phyloP scores from a whole-genome alignment of 768 basidiomycete genomes.

The Clitopilus hobsonii region DNA sequence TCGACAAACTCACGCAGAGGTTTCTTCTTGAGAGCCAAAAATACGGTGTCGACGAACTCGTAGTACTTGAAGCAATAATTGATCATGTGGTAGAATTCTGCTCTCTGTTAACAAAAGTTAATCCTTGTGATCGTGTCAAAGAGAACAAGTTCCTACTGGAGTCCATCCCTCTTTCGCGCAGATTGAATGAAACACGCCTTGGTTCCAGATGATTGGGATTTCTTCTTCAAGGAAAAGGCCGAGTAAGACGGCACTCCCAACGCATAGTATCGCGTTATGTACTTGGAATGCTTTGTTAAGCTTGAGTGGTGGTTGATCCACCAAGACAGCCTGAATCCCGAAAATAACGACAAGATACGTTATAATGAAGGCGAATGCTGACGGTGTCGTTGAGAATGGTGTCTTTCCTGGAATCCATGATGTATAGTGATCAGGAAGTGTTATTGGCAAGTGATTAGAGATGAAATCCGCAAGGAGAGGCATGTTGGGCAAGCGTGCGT shows the following conservation, averaged over 20 bases:
- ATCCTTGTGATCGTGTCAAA: conserved; percentile 3
- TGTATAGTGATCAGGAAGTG: conserved; percentile 53
- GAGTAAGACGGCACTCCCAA: conserved; percentile 81
- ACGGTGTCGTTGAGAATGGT: conserved; percentile 77
- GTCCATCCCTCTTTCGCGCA: conserved; percentile 83
- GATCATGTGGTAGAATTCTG: conserved; percentile 97
- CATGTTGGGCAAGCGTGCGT: too few relatives aligned
- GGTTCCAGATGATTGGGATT: conserved; percentile 67
- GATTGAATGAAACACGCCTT: conserved; percentile 72
- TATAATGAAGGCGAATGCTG: conserved; percentile 64
- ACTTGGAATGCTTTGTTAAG: conserved; percentile 81
- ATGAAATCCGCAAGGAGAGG: conserved; percentile 71
- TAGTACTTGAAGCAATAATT: conserved; percentile 99
- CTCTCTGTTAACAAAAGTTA: conserved; percentile 41
- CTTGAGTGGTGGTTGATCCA: conserved; percentile 63
- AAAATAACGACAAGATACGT: conserved; percentile 90
- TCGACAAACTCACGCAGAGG: conserved; percentile 88
- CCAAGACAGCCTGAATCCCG: conserved; percentile 80
- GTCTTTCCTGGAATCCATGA: conserved; percentile 71
- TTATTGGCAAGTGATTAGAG: conserved; percentile 49
- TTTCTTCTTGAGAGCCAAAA: conserved; percentile 98
- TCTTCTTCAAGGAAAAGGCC: conserved; percentile 92
- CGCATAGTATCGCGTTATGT: conserved; percentile 87
- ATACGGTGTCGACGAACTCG: conserved; percentile 94
- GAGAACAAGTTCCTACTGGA: conserved; percentile 39